Conservation (phyloP, 768 basidiomycete species). For the Trametes punicea region DNA sequence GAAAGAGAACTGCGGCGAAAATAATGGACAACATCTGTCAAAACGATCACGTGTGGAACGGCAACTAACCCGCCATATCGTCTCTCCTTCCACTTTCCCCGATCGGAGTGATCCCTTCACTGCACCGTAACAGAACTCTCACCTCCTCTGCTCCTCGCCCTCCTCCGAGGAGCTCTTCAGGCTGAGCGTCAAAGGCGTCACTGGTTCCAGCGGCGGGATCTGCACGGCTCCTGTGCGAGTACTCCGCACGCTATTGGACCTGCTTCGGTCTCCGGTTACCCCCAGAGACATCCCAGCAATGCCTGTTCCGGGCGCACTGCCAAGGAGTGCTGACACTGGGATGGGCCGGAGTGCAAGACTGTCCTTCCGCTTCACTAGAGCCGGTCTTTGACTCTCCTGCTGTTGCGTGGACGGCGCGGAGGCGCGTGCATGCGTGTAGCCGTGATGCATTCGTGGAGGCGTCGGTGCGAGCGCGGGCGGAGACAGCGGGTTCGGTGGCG, state of each 20-base stretch:
- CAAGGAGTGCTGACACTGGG: conserved; percentile 20
- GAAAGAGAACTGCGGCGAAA: too few relatives aligned
- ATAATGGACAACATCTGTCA: too few relatives aligned
- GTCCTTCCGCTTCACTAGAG: conserved; percentile 25
- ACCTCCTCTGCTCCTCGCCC: not conserved
- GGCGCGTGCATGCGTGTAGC: not conserved
- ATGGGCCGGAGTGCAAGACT: conserved; percentile 23
- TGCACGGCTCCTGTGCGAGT: conserved; percentile 11
- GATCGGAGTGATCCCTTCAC: too few relatives aligned
- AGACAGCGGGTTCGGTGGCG: conserved; percentile 11
- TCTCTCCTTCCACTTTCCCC: too few relatives aligned
- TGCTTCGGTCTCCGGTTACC: conserved; percentile 13
- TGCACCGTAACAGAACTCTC: not conserved
- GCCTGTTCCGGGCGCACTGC: conserved; percentile 13
- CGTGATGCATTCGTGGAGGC: not conserved
- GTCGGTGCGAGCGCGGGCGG: conserved; percentile 1
- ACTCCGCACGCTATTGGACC: conserved; percentile 19
- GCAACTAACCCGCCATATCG: too few relatives aligned
- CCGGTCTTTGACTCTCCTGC: conserved; percentile 9
- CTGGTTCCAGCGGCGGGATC: conserved; percentile 21
- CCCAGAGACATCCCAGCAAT: conserved; percentile 6
- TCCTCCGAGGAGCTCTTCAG: not conserved
- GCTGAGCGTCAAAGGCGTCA: conserved; percentile 18
- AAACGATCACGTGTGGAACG: too few relatives aligned
- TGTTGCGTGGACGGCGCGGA: not conserved